Conservation (phyloP, 140 eudicot species). For the Erigeron philadelphicus region DNA sequence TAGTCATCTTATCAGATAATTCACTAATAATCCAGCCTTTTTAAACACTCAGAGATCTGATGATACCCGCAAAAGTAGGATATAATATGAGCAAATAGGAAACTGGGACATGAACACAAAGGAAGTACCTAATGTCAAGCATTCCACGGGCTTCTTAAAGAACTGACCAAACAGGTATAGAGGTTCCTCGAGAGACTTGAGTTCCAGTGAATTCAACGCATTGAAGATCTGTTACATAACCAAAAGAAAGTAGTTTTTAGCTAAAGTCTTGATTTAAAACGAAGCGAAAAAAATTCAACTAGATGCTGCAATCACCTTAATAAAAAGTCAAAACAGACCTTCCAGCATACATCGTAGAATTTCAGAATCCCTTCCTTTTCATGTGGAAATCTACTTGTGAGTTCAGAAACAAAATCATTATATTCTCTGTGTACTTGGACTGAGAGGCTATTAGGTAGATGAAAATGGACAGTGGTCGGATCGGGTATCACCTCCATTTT, state of each 20-base stretch:
- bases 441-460: constrained; percentile 73
- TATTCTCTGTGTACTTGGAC: constrained; percentile 90
- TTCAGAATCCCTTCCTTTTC: constrained; percentile 86
- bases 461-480: constrained; percentile 70
- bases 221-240: constrained; percentile 56
- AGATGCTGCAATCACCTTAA: constrained; percentile 46
- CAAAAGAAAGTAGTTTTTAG: constrained; percentile 11
- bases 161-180: constrained; percentile 92
- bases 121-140: constrained; percentile 77
- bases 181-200: constrained; percentile 95
- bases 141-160: constrained; percentile 83
- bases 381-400: constrained; percentile 77
- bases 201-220: constrained; percentile 84
- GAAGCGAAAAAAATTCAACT: constrained; percentile 22
- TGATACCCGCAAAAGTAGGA: not conserved
- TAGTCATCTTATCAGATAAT: too few relatives aligned
- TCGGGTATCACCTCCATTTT: constrained; percentile 87
- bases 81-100: not conserved
- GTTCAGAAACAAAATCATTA: constrained; percentile 62
- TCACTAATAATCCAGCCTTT: too few relatives aligned
- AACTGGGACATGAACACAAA: not conserved
- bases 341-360: constrained; percentile 88
- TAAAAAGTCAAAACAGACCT: constrained; percentile 70
- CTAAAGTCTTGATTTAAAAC: constrained; percentile 8
- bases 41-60: too few relatives aligned